These are phyloP conservation scores for Centella asiatica DNA, from an alignment of 129 eudicot genomes.

Conservation along the genomic window DNA sequence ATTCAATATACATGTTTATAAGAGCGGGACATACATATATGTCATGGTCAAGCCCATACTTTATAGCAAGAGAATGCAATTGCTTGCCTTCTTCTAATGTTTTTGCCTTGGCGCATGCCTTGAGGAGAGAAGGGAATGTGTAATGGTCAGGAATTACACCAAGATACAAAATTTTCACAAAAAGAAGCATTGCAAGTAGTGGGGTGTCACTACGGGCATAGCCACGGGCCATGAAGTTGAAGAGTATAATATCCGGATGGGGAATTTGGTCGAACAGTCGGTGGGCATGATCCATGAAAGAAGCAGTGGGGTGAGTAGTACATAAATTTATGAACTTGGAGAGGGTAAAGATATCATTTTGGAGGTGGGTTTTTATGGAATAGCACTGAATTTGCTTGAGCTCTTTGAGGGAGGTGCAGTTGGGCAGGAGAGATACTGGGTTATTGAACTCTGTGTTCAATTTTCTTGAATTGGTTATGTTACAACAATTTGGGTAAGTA, in stretches of 20 bases:
- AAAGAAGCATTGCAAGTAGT: slow-evolving; percentile 19
- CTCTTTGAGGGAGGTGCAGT: slow-evolving; percentile 31
- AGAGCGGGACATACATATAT: slow-evolving; percentile 32
- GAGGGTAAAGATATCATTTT: slow-evolving; percentile 14
- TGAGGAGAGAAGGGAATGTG: slow-evolving; percentile 41
- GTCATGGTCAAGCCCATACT: slow-evolving; percentile 21
- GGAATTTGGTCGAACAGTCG: slow-evolving; percentile 37
- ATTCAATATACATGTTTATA: slow-evolving; percentile 37
- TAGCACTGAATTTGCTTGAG: slow-evolving; percentile 41
- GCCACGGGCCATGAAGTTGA: slow-evolving; percentile 47
- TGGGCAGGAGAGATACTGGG: slow-evolving; percentile 33
- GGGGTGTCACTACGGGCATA: slow-evolving; percentile 37
- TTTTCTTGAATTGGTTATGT: slow-evolving; percentile 12
- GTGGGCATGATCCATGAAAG: slow-evolving; percentile 35
- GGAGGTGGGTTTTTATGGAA: slow-evolving; percentile 30
- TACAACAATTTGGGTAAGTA: slow-evolving; percentile 10
- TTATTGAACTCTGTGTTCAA: not conserved
- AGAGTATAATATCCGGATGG: slow-evolving; percentile 30
- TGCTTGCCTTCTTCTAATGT: slow-evolving; percentile 41
- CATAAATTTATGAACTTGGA: slow-evolving; percentile 30
- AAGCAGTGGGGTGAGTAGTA: slow-evolving; percentile 16
- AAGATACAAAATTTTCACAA: slow-evolving; percentile 5
- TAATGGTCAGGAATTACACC: slow-evolving; percentile 31
- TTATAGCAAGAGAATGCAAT: slow-evolving; percentile 35
- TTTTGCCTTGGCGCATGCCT: slow-evolving; percentile 32